phyloP scores from a whole-genome alignment of 202 grass and related monocot species.

The Eragrostis tef region DNA sequence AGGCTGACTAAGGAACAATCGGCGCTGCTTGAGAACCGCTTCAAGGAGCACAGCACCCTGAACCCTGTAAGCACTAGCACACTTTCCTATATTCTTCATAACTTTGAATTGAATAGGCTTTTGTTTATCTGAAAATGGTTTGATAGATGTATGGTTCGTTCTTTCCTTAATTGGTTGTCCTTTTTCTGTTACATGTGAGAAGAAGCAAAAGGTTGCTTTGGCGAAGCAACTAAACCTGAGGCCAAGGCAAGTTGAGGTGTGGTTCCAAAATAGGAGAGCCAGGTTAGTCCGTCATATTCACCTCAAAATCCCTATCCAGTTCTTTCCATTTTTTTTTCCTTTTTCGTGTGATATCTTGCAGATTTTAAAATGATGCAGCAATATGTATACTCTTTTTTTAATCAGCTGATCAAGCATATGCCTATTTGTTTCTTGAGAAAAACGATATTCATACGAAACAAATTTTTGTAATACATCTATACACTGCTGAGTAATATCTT shows the following conservation, averaged over 20 bases:
- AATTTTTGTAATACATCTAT: not conserved
- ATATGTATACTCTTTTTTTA: too few species aligned
- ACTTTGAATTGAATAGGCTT: not conserved
- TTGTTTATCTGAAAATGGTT: not conserved
- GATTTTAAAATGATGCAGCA: not conserved
- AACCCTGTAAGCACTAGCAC: slow-evolving; percentile 51
- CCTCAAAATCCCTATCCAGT: slow-evolving; percentile 40
- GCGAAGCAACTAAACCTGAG: slow-evolving; percentile 66
- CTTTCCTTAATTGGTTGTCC: not conserved
- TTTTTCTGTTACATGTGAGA: slow-evolving; percentile 33
- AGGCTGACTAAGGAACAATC: slow-evolving; percentile 68
- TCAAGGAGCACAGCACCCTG: slow-evolving; percentile 71
- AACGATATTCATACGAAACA: not conserved
- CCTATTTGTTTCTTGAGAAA: not conserved
- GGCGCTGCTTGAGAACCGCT: slow-evolving; percentile 57
- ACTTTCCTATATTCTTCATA: not conserved
- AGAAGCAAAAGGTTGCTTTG: slow-evolving; percentile 70
- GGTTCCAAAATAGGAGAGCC: slow-evolving; percentile 83
- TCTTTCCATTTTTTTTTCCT: not conserved
- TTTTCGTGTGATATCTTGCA: not conserved
- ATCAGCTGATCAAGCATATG: not conserved
- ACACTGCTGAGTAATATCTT: too few species aligned
- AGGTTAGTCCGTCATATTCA: slow-evolving; percentile 54
- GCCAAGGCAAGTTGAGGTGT: slow-evolving; percentile 74
- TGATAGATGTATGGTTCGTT: not conserved